Percentiles rank a stretch among this genome's conserved stretches.
Conservation (phyloP, 306 rosid species). For the Dryas octopetala region DNA sequence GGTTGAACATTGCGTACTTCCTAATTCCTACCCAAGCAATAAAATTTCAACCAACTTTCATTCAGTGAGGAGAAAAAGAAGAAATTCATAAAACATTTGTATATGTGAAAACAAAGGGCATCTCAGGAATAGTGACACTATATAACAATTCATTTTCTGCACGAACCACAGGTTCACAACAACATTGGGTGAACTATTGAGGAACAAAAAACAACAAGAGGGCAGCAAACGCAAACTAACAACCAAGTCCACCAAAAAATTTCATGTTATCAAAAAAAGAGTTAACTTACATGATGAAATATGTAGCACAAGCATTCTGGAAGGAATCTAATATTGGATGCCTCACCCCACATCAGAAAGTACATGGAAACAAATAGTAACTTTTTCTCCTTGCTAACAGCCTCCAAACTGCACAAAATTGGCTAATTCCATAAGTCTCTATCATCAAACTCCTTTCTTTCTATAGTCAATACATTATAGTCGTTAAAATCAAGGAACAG, state of each 20-base stretch:
- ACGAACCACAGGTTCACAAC: background rate
- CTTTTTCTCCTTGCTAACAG: constrained; percentile 68
- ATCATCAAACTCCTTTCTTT: constrained; percentile 5
- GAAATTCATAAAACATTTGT: background rate
- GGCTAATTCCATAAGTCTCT: constrained; percentile 9
- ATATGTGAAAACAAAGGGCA: constrained; percentile 1
- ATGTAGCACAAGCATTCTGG: constrained; percentile 99
- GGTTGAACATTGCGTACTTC: background rate
- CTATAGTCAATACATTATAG: background rate
- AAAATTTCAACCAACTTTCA: background rate
- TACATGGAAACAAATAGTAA: constrained; percentile 65
- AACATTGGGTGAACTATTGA: background rate
- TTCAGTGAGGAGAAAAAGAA: background rate
- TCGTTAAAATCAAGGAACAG: constrained; percentile 12
- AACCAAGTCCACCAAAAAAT: constrained; percentile 3
- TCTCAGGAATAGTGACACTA: background rate
- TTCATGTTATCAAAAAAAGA: background rate
- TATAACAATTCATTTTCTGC: background rate
- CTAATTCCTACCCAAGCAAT: background rate
- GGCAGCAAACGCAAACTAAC: constrained; percentile 2
- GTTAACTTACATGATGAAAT: constrained; percentile 89
- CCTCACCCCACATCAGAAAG: constrained; percentile 95
- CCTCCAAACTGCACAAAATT: constrained; percentile 55
- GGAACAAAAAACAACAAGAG: background rate
- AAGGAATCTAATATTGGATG: constrained; percentile 84